A percentile compares a stretch with the other conserved stretches of the same genome.
Evolutionary conservation across 768 basidiomycete genomes (phyloP).

Genomic region (Lactarius deliciosus): DNA sequence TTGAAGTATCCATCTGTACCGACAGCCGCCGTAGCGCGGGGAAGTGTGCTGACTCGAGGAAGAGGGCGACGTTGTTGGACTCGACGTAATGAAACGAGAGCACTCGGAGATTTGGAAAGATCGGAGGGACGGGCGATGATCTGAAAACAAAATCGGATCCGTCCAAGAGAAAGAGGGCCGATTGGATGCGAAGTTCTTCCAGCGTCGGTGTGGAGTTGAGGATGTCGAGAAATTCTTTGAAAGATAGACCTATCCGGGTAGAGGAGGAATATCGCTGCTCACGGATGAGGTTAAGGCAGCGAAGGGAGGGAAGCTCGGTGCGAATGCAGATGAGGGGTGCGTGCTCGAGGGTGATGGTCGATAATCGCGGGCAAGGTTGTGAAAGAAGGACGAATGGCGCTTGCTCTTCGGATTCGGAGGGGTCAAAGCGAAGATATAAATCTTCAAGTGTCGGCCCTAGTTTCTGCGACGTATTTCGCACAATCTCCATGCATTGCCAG

Average conservation of each 20-base stretch:
- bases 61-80: conserved; percentile 34
- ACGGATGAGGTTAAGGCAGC: conserved; percentile 32
- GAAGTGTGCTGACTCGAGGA: conserved; percentile 35
- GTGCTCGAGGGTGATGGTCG: conserved; percentile 34
- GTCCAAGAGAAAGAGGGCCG: conserved; percentile 33
- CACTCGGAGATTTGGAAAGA: conserved; percentile 30
- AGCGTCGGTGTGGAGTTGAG: conserved; percentile 30
- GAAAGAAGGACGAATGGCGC: conserved; percentile 32
- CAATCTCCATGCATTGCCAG: conserved; percentile 34
- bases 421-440: conserved; percentile 35
- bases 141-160: conserved; percentile 33
- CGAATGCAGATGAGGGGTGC: conserved; percentile 34
- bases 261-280: conserved; percentile 34
- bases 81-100: conserved; percentile 34
- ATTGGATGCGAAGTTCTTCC: conserved; percentile 33
- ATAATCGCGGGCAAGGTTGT: conserved; percentile 34
- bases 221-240: conserved; percentile 32
- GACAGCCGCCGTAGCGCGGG: conserved; percentile 32
- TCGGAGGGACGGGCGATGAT: conserved; percentile 25
- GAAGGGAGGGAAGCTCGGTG: conserved; percentile 32
- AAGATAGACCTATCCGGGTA: conserved; percentile 32
- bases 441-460: conserved; percentile 35
- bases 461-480: conserved; percentile 30
- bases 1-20: conserved; percentile 32
- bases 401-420: conserved; percentile 33